Evolutionary conservation across 2,329 filamentous ascomycete species (phyloP).

Genomic region (Trichoderma sp.): DNA sequence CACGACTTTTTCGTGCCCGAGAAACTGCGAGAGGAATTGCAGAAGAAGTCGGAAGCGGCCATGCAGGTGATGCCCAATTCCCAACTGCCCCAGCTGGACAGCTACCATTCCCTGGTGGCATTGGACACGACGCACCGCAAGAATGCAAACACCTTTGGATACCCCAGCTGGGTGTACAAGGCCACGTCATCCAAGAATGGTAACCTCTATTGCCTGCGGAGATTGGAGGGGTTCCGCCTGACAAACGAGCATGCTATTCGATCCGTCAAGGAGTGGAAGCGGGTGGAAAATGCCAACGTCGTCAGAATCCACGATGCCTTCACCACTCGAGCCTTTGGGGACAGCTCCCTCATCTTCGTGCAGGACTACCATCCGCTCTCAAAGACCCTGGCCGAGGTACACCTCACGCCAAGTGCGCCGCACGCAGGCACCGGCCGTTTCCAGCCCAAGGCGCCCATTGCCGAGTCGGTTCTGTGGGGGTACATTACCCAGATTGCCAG

Average conservation of each 20-base stretch:
- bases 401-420: conserved; percentile 55
- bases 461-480: conserved; percentile 81
- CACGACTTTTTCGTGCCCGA: conserved; percentile 94
- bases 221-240: conserved; percentile 85
- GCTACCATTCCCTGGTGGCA: conserved; percentile 90
- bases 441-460: conserved; percentile 52
- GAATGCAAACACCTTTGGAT: conserved; percentile 78
- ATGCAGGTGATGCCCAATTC: conserved; percentile 80
- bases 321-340: conserved; percentile 88
- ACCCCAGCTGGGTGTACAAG: conserved; percentile 93
- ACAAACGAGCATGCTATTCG: conserved; percentile 88
- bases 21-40: conserved; percentile 81
- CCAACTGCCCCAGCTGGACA: conserved; percentile 76
- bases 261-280: conserved; percentile 85
- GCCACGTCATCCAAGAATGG: conserved; percentile 87
- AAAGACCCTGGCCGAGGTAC: conserved; percentile 84
- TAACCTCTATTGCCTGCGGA: conserved; percentile 80
- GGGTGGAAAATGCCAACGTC: conserved; percentile 76
- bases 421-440: conserved; percentile 49
- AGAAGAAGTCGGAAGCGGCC: conserved; percentile 83
- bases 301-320: conserved; percentile 91
- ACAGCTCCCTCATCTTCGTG: conserved; percentile 91
- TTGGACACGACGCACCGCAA: conserved; percentile 81
- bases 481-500: conserved; percentile 92
- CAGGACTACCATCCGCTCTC: conserved; percentile 91